These are phyloP conservation scores for Cladophialophora carrionii DNA, from an alignment of 2,329 filamentous ascomycete genomes.

Conservation along the genomic window DNA sequence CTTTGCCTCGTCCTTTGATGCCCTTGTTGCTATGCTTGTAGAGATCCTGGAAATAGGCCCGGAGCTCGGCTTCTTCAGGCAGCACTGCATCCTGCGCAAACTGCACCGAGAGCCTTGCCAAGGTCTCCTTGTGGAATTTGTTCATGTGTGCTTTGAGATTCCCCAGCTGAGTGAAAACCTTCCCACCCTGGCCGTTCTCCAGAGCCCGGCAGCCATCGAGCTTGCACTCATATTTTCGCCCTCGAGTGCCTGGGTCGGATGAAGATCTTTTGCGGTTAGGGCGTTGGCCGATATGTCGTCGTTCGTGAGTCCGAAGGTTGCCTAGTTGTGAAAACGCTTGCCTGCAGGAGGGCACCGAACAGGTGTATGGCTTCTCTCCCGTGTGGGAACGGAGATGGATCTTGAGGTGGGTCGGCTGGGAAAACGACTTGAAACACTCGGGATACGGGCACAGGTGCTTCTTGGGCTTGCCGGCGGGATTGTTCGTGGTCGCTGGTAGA, in stretches of 20 bases:
- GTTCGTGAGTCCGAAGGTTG: conserved; percentile 85
- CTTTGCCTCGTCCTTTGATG: conserved; percentile 92
- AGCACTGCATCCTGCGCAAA: conserved; percentile 64
- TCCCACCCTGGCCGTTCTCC: conserved; percentile 52
- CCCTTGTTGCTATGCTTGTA: conserved; percentile 99
- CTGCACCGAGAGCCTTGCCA: conserved; percentile 69
- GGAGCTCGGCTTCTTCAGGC: conserved; percentile 75
- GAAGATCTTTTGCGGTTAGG: conserved; percentile 75
- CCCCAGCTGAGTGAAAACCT: conserved; percentile 85
- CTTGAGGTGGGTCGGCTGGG: conserved; percentile 88
- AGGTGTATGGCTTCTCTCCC: conserved; percentile 82
- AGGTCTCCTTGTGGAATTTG: conserved; percentile 80
- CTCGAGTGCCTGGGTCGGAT: conserved; percentile 31
- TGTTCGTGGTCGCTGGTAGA: conserved; percentile 38
- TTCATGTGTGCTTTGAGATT: conserved; percentile 97
- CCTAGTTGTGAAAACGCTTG: conserved; percentile 86
- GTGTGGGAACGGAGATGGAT: conserved; percentile 89
- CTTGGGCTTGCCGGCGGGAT: conserved; percentile 40
- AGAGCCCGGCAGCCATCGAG: conserved; percentile 68
- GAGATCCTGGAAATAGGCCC: conserved; percentile 80
- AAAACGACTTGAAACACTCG: conserved; percentile 79
- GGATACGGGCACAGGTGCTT: conserved; percentile 76
- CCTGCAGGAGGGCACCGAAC: conserved; percentile 72
- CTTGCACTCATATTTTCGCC: conserved; percentile 73
- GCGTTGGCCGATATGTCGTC: conserved; percentile 83